phyloP scores from a whole-genome alignment of 2,329 filamentous ascomycete species.

The Neodidymelliopsis sp. region DNA sequence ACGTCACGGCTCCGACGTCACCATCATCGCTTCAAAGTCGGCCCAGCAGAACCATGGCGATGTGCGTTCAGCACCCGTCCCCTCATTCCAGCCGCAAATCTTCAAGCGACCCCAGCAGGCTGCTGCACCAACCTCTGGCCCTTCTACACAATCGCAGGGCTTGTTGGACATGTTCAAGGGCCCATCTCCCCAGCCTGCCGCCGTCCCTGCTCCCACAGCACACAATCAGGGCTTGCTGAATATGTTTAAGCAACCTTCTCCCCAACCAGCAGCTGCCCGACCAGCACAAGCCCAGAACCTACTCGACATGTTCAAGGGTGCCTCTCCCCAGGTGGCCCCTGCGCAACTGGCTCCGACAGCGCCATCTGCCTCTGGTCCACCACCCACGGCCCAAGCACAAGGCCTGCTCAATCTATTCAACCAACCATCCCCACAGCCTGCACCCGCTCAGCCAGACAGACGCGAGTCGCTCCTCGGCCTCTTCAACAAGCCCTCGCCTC shows the following conservation, averaged over 20 bases:
- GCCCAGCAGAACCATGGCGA: constrained; percentile 15
- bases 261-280: constrained; percentile 15
- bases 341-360: constrained; percentile 4
- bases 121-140: constrained; percentile 27
- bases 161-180: constrained; percentile 29
- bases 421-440: constrained; percentile 5
- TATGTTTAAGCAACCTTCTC: constrained; percentile 25
- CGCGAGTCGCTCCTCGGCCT: constrained; percentile 48
- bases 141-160: constrained; percentile 28
- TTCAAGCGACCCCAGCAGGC: constrained; percentile 44
- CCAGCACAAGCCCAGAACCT: constrained; percentile 30
- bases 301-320: constrained; percentile 27
- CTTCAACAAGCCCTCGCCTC: constrained; percentile 40
- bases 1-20: constrained; percentile 15
- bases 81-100: constrained; percentile 46
- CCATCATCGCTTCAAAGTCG: constrained; percentile 12
- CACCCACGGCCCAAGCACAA: constrained; percentile 11
- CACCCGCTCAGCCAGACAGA: constrained; percentile 37
- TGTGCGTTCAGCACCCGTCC: constrained; percentile 16
- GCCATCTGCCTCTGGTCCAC: constrained; percentile 23
- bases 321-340: constrained; percentile 11
- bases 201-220: constrained; percentile 14
- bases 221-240: constrained; percentile 31
- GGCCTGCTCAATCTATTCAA: constrained; percentile 20
- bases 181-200: constrained; percentile 15